Conservation (phyloP, 2,329 filamentous ascomycete genomes). For the Aureobasidium subglaciale region DNA sequence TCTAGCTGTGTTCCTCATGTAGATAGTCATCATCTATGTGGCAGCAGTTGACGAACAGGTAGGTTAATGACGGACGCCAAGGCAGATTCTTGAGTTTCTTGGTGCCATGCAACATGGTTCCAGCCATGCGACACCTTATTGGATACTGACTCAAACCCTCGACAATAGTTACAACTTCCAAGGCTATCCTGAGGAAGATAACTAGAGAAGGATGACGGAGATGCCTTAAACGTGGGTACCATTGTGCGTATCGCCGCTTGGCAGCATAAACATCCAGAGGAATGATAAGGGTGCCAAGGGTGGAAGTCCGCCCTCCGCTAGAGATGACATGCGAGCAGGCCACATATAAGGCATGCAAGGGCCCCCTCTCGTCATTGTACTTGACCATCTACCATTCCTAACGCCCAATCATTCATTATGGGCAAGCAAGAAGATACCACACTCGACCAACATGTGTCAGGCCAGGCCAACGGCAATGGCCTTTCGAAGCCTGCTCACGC, state of each 20-base stretch:
- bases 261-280: slow-evolving; percentile 1
- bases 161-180: slow-evolving; percentile 5
- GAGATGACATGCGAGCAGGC: neutral
- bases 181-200: neutral
- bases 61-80: slow-evolving; percentile 5
- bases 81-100: slow-evolving; percentile 11
- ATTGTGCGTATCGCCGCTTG: slow-evolving; percentile 4
- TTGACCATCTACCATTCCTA: neutral
- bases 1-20: neutral
- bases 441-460: slow-evolving; percentile 35
- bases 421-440: slow-evolving; percentile 30
- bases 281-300: slow-evolving; percentile 13
- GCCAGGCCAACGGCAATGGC: slow-evolving; percentile 42
- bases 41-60: neutral
- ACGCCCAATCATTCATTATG: slow-evolving; percentile 25
- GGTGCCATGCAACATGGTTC: slow-evolving; percentile 12
- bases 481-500: slow-evolving; percentile 58
- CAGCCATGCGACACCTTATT: slow-evolving; percentile 1
- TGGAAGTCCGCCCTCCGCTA: slow-evolving; percentile 3
- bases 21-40: neutral
- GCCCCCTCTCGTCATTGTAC: neutral
- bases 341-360: slow-evolving; percentile 11
- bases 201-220: neutral
- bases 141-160: slow-evolving; percentile 3
- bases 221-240: neutral